A percentile compares a stretch with the other conserved stretches of the same genome.
Evolutionary conservation across 108 stramenopile genomes (phyloP).

Genomic region (Conticribra guillardii): DNA sequence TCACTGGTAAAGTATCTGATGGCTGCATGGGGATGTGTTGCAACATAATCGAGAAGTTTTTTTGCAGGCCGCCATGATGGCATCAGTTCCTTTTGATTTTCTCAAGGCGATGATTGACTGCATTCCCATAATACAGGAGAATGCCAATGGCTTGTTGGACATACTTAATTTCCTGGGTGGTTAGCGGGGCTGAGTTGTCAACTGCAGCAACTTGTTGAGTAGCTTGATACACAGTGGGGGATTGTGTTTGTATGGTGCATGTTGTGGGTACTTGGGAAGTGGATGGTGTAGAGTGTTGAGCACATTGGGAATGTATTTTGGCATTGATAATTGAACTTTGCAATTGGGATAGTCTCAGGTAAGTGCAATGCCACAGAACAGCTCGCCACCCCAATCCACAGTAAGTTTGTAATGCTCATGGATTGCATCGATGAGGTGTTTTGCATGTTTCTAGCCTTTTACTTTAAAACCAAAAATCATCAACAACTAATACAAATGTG

Average conservation of each 20-base stretch:
- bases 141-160: neutral
- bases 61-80: neutral
- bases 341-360: neutral
- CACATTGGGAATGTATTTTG: neutral
- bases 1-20: neutral
- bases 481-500: too few species aligned
- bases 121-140: neutral
- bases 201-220: slow-evolving; percentile 1
- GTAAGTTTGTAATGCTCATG: neutral
- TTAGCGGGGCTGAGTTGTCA: neutral
- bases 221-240: too few species aligned
- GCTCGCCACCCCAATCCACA: neutral
- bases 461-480: neutral
- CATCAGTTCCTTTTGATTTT: neutral
- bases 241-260: neutral
- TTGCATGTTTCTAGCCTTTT: neutral
- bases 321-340: neutral
- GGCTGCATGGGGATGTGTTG: slow-evolving; percentile 1
- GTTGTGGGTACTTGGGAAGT: neutral
- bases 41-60: neutral
- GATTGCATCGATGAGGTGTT: neutral
- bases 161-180: neutral
- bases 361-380: neutral
- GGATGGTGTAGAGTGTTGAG: neutral
- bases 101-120: neutral